A percentile compares a stretch with the other conserved stretches of the same genome.
phyloP scores from a whole-genome alignment of 2,329 filamentous ascomycete species.

The Phyllosticta citrichinensis region DNA sequence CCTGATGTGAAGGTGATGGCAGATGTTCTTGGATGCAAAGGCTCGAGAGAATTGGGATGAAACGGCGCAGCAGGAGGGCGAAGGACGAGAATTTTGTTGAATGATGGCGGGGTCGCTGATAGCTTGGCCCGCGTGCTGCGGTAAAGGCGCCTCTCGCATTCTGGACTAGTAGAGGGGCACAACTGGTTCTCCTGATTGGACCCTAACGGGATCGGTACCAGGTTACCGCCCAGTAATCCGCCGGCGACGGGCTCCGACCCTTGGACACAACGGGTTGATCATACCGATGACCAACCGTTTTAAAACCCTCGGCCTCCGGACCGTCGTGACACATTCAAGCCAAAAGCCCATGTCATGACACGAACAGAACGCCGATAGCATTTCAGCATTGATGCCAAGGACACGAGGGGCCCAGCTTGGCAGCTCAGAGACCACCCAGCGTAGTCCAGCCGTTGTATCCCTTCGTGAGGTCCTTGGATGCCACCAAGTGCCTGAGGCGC shows the following conservation, averaged over 20 bases:
- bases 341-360: too few relatives aligned
- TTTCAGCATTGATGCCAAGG: too few relatives aligned
- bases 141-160: background rate
- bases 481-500: too few relatives aligned
- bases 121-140: background rate
- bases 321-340: too few relatives aligned
- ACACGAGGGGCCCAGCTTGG: too few relatives aligned
- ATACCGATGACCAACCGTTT: too few relatives aligned
- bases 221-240: background rate
- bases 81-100: slow-evolving; percentile 7
- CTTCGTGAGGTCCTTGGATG: too few relatives aligned
- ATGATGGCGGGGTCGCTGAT: slow-evolving; percentile 7
- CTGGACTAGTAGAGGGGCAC: background rate
- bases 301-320: too few relatives aligned
- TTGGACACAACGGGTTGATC: too few relatives aligned
- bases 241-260: background rate
- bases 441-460: too few relatives aligned
- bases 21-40: background rate
- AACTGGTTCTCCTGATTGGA: background rate
- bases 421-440: too few relatives aligned
- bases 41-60: background rate
- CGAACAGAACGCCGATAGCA: too few relatives aligned
- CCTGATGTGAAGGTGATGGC: background rate
- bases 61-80: background rate
- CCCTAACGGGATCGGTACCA: background rate